Conservation (phyloP, 495 filamentous ascomycete genomes). For the Amphirosellinia nigrospora region DNA sequence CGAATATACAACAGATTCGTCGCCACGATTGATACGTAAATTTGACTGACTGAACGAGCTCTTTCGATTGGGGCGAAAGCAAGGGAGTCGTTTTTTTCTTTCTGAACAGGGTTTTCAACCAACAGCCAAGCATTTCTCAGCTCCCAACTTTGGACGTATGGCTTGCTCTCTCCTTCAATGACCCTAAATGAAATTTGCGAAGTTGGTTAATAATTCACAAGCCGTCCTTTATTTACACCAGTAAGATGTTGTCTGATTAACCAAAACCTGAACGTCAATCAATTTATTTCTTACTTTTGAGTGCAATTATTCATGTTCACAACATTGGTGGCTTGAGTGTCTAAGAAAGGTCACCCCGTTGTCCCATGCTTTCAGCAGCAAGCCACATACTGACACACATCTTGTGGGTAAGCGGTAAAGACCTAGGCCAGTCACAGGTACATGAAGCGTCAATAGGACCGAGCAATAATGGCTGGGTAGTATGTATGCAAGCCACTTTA, state of each 20-base stretch:
- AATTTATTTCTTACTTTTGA: background rate
- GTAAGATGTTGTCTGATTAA: background rate
- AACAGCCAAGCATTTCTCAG: slow-evolving; percentile 11
- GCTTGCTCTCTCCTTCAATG: background rate
- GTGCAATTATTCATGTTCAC: background rate
- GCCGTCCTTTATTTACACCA: background rate
- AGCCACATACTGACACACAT: slow-evolving; percentile 12
- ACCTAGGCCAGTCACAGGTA: background rate
- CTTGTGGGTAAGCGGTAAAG: slow-evolving; percentile 1
- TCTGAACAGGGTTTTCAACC: background rate
- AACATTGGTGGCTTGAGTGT: slow-evolving; percentile 13
- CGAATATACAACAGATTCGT: background rate
- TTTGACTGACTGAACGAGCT: background rate
- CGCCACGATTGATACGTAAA: background rate
- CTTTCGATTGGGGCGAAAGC: slow-evolving; percentile 5
- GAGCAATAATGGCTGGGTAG: slow-evolving; percentile 7
- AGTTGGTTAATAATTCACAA: background rate
- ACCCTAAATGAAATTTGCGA: background rate
- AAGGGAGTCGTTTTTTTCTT: slow-evolving; percentile 7
- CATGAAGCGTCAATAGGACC: slow-evolving; percentile 5
- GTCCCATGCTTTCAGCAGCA: slow-evolving; percentile 19
- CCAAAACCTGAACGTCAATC: background rate
- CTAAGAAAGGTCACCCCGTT: slow-evolving; percentile 4
- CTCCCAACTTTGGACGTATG: background rate
- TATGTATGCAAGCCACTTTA: slow-evolving; percentile 27